These are phyloP conservation scores for Oldenlandia corymbosa DNA, from an alignment of 257 asterid genomes.

Conservation along the genomic window DNA sequence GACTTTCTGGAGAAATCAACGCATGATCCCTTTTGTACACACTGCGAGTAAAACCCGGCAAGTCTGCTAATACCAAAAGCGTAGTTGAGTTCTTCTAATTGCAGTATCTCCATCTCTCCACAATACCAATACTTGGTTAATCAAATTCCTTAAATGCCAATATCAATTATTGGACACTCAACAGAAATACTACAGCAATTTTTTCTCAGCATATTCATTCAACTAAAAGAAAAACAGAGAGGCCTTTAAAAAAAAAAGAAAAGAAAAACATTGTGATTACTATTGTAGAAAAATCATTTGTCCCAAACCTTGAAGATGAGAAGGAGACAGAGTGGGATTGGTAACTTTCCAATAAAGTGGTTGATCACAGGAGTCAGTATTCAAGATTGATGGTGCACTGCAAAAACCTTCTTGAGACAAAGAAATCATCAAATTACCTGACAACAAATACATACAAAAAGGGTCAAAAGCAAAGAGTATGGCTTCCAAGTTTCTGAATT, in stretches of 20 bases:
- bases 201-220: too few species aligned
- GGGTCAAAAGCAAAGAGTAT: too few species aligned
- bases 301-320: slow-evolving; percentile 67
- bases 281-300: neutral
- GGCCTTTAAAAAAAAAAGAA: neutral
- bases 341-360: slow-evolving; percentile 84
- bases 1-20: slow-evolving; percentile 93
- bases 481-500: too few species aligned
- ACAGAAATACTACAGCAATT: too few species aligned
- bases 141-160: too few species aligned
- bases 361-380: slow-evolving; percentile 27
- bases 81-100: slow-evolving; percentile 12
- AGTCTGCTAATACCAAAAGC: slow-evolving; percentile 45
- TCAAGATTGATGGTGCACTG: slow-evolving; percentile 55
- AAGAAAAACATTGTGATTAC: neutral
- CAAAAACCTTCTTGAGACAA: slow-evolving; percentile 64
- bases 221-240: too few species aligned
- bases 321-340: slow-evolving; percentile 84
- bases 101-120: neutral
- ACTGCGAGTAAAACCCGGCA: slow-evolving; percentile 94
- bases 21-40: slow-evolving; percentile 82
- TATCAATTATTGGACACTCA: too few species aligned
- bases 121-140: too few species aligned
- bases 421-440: slow-evolving; percentile 37
- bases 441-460: slow-evolving; percentile 15